Conservation (phyloP, 768 basidiomycete genomes). For the Rickenella mellea region DNA sequence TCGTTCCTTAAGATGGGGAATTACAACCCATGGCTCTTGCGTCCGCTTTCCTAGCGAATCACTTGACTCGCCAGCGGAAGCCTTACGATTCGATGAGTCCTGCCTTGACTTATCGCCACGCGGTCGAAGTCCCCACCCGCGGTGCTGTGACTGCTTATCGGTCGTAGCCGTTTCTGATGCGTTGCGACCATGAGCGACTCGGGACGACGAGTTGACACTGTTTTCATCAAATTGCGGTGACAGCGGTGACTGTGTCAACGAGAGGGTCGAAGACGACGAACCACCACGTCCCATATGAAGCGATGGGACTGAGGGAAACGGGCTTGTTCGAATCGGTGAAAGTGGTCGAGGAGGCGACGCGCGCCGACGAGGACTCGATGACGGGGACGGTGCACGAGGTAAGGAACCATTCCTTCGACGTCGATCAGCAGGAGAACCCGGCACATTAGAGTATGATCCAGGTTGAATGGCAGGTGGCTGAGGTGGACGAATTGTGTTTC, state of each 20-base stretch:
- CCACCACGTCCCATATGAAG: conserved; percentile 21
- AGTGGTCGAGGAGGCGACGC: conserved; percentile 18
- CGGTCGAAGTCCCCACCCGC: too few relatives aligned
- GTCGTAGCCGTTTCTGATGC: too few relatives aligned
- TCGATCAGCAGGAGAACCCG: conserved; percentile 29
- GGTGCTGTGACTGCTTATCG: too few relatives aligned
- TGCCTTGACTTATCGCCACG: too few relatives aligned
- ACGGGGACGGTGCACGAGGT: conserved; percentile 27
- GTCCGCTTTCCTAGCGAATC: too few relatives aligned
- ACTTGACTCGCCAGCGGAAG: too few relatives aligned
- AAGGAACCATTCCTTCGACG: conserved; percentile 27
- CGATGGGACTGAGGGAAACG: conserved; percentile 8
- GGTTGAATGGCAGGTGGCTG: conserved; percentile 20
- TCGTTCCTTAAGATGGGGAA: too few relatives aligned
- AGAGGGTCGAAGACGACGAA: conserved; percentile 6
- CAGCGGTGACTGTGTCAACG: conserved; percentile 18
- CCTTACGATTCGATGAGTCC: too few relatives aligned
- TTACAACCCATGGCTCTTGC: conserved; percentile 1
- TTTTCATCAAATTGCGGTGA: conserved; percentile 40
- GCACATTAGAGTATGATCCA: conserved; percentile 9
- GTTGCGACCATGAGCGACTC: too few relatives aligned
- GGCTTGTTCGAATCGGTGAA: conserved; percentile 1
- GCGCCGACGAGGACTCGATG: conserved; percentile 28
- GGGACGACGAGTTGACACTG: too few relatives aligned
- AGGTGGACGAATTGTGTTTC: conserved; percentile 32